Percentiles rank a stretch among this genome's conserved stretches.
phyloP scores from a whole-genome alignment of 371 early-diverging fungal species.

The Entomophthora muscae region DNA sequence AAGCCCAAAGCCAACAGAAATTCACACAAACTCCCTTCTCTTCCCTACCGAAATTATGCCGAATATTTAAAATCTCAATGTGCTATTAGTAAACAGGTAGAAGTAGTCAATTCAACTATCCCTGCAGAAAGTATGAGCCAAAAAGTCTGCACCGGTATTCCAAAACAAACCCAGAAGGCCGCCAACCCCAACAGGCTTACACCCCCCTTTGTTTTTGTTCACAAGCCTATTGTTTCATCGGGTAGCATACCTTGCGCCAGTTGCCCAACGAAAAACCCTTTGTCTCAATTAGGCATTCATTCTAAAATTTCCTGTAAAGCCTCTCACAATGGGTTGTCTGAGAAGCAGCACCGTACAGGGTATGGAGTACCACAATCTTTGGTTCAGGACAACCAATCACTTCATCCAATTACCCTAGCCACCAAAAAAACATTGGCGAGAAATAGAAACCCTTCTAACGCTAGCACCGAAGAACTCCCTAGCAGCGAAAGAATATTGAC shows the following conservation, averaged over 20 bases:
- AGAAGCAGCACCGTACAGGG: background rate
- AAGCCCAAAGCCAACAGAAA: no score
- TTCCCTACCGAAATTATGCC: background rate
- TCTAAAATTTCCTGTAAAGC: background rate
- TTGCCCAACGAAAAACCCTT: background rate
- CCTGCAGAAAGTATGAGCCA: background rate
- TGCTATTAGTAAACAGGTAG: background rate
- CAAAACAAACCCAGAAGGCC: background rate
- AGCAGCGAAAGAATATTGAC: background rate
- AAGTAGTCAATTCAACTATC: background rate
- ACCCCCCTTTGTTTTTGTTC: background rate
- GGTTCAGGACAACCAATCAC: no score
- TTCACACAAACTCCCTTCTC: background rate
- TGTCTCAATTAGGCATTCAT: background rate
- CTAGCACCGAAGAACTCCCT: background rate
- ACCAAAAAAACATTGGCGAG: no score
- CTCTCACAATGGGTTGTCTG: background rate
- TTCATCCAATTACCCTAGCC: no score
- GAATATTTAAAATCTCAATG: background rate
- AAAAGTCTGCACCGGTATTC: background rate
- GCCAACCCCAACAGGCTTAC: background rate
- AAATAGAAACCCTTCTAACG: background rate
- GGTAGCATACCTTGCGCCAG: background rate
- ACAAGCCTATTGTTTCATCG: background rate
- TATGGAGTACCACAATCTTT: background rate